These are phyloP conservation scores for Trichoderma semiorbis DNA, from an alignment of 2,329 filamentous ascomycete species.

Conservation along the genomic window DNA sequence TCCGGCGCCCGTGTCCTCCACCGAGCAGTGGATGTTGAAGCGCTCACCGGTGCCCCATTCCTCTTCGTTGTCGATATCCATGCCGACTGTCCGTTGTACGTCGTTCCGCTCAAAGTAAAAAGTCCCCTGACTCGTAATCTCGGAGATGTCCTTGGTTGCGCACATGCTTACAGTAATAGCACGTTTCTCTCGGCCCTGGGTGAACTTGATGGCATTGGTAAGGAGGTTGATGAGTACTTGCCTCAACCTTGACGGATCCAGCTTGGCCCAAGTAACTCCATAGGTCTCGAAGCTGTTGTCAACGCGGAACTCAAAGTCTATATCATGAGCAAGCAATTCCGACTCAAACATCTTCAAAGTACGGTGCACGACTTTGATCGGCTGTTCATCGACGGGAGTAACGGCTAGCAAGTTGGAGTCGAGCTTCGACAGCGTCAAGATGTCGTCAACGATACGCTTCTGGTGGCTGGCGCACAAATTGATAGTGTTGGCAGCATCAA, in stretches of 20 bases:
- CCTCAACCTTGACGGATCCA: conserved; percentile 71
- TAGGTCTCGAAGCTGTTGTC: conserved; percentile 64
- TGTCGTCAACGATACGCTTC: conserved; percentile 67
- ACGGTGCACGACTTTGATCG: conserved; percentile 62
- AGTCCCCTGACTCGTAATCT: conserved; percentile 39
- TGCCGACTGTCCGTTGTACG: conserved; percentile 31
- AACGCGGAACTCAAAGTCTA: conserved; percentile 65
- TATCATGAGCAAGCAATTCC: conserved; percentile 68
- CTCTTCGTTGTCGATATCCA: conserved; percentile 48
- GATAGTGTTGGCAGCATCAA: conserved; percentile 79
- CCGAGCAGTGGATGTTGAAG: conserved; percentile 69
- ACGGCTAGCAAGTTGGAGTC: conserved; percentile 69
- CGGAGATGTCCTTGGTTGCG: conserved; percentile 53
- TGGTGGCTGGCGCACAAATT: conserved; percentile 76
- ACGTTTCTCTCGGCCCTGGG: conserved; percentile 56
- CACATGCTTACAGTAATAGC: conserved; percentile 63
- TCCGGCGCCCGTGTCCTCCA: conserved; percentile 68
- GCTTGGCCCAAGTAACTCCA: conserved; percentile 65
- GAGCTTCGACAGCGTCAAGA: conserved; percentile 64
- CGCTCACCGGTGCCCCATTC: conserved; percentile 72
- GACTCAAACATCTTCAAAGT: conserved; percentile 77
- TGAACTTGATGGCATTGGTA: conserved; percentile 64
- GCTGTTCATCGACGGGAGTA: conserved; percentile 67
- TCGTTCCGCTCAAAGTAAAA: conserved; percentile 48
- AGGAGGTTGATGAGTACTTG: conserved; percentile 76